These are phyloP conservation scores for Paraphaeosphaeria minitans DNA, from an alignment of 2,329 filamentous ascomycete species.

Conservation along the genomic window DNA sequence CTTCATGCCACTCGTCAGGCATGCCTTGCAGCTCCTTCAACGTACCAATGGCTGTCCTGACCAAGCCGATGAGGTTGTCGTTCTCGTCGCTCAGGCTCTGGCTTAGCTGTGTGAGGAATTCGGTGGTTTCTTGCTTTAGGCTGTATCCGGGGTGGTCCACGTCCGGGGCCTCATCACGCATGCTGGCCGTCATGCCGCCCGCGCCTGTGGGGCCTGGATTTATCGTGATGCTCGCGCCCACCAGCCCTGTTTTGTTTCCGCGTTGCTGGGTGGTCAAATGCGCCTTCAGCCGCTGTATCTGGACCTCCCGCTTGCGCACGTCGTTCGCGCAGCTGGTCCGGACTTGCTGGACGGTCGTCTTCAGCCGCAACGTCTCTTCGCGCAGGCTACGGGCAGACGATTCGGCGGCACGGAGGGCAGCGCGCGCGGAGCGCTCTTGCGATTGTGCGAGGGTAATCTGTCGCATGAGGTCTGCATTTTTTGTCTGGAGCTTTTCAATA, in stretches of 20 bases:
- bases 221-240: constrained; percentile 56
- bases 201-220: constrained; percentile 41
- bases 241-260: constrained; percentile 53
- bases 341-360: constrained; percentile 79
- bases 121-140: constrained; percentile 84
- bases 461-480: constrained; percentile 61
- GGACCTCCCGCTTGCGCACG: constrained; percentile 84
- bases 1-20: constrained; percentile 39
- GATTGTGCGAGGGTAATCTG: constrained; percentile 66
- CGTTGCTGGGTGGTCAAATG: constrained; percentile 72
- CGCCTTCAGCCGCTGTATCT: constrained; percentile 86
- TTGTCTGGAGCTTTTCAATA: constrained; percentile 62
- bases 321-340: constrained; percentile 88
- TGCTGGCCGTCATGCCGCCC: constrained; percentile 39
- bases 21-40: constrained; percentile 69
- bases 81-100: constrained; percentile 90
- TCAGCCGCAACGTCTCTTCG: constrained; percentile 81
- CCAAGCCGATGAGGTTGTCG: constrained; percentile 74
- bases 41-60: constrained; percentile 72
- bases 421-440: constrained; percentile 70
- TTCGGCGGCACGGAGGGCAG: constrained; percentile 76
- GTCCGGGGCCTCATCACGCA: constrained; percentile 60
- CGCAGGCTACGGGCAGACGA: constrained; percentile 75
- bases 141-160: constrained; percentile 66
- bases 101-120: constrained; percentile 84